phyloP scores from a whole-genome alignment of 768 basidiomycete species.

The Russula lepida region DNA sequence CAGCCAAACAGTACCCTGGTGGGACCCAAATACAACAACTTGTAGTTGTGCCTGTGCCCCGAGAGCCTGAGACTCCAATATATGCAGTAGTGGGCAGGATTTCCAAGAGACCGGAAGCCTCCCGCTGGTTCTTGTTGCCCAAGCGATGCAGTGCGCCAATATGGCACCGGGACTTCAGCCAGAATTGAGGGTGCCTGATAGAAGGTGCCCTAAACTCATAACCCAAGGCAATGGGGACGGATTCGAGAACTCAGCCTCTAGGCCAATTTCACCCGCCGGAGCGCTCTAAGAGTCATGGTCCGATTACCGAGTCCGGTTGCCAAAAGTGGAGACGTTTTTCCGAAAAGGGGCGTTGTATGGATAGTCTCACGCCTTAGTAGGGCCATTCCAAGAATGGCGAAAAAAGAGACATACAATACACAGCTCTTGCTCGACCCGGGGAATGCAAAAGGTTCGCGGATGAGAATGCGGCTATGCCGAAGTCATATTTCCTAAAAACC shows the following conservation, averaged over 20 bases:
- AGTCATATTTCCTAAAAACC: neutral
- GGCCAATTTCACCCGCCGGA: neutral
- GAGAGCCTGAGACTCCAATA: neutral
- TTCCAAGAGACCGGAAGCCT: neutral
- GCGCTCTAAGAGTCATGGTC: neutral
- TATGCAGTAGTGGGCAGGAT: neutral
- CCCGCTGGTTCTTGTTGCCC: neutral
- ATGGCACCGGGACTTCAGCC: neutral
- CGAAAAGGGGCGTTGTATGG: neutral
- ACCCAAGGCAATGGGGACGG: neutral
- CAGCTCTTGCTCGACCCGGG: neutral
- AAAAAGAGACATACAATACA: neutral
- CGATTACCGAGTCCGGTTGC: neutral
- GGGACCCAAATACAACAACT: conserved; percentile 10
- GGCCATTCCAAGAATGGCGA: neutral
- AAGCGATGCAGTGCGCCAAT: neutral
- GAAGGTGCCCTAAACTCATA: neutral
- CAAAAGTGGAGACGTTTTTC: neutral
- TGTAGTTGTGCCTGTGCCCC: neutral
- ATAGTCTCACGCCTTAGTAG: neutral
- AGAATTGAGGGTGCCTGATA: neutral
- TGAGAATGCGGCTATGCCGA: neutral
- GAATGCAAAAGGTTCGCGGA: conserved; percentile 16
- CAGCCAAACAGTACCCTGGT: neutral
- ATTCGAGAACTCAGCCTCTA: neutral